Evolutionary conservation across 1,139 yeast species (phyloP), one percentile per base, ranked within the genome.

Genomic region (Hemisphaericaspora subhashii): DNA sequence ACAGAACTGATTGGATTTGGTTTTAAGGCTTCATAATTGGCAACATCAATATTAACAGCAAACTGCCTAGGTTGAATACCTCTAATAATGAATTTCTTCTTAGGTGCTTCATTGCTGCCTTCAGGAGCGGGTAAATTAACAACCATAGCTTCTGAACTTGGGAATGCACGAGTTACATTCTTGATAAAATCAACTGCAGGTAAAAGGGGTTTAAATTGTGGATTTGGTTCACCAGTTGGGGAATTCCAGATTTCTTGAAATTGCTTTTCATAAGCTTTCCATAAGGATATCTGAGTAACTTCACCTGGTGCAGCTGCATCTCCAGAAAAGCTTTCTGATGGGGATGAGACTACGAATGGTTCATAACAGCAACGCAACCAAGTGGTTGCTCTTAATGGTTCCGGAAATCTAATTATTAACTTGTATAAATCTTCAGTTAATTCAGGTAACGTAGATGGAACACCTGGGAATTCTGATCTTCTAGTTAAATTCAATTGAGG

Each of bases 131-230:
- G 57, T 43, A 79, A 71, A 40, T 69, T 71, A 13, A 90, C 80
- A 13, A 92, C 98, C 90, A 89, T 89, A 1, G 98, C 97, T 42
- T 88, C 86, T 2, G 96, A 88, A 51, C 82, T 79, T n/a, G 88
- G 84, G 60, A 90, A 90, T 1, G 97, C 96, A 42, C 81, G 80
- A 18, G 92, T 83, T 11, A 92, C 98, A 57, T 92, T 92, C 55
- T 90, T 89, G 57, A 92, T 92, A 57, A 92, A 92, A 51, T 92
- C 98, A 14, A 94, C 98, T 0, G 98, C 98, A 1, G 97, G 95
- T 34, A 92, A 72, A 36, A 92, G 69, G 43, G 81, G 79, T 47
- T 79, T 80, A 45, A 67, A 76, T 33, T 68, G 74, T 14, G 71
- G 64, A 29, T 65, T 67, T 12, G 55, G 54, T 5, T 80, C 79